Evolutionary conservation across 768 basidiomycete genomes (phyloP).

Genomic region (Pulveroboletus frians): DNA sequence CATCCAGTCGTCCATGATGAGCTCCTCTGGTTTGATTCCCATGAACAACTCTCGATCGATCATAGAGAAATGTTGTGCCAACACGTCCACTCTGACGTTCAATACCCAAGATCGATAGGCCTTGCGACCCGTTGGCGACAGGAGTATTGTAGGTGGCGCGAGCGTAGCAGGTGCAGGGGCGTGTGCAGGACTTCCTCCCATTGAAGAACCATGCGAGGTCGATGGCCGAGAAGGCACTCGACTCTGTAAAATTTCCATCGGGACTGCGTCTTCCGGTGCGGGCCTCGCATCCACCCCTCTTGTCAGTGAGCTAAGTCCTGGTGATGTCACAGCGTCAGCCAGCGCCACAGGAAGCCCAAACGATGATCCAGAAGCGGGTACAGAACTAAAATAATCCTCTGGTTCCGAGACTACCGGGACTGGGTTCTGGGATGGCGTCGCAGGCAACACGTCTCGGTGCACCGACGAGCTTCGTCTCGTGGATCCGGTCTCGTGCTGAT

Average conservation of each 20-base stretch:
- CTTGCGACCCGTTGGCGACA: slow-evolving; percentile 36
- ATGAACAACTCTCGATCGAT: slow-evolving; percentile 87
- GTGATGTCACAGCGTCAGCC: slow-evolving; percentile 2
- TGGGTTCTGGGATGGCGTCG: slow-evolving; percentile 17
- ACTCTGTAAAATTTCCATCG: slow-evolving; percentile 60
- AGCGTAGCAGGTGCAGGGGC: slow-evolving; percentile 14
- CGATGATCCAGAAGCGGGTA: slow-evolving; percentile 12
- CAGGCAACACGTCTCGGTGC: slow-evolving; percentile 9
- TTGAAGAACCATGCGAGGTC: slow-evolving; percentile 29
- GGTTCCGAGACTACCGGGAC: slow-evolving; percentile 18
- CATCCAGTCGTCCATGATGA: slow-evolving; percentile 72
- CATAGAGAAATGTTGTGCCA: slow-evolving; percentile 79
- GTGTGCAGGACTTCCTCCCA: slow-evolving; percentile 14
- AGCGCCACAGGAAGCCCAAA: slow-evolving; percentile 14
- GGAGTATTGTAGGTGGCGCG: slow-evolving; percentile 33
- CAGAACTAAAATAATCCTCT: slow-evolving; percentile 24
- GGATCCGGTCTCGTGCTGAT: slow-evolving; percentile 31
- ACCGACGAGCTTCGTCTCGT: slow-evolving; percentile 5
- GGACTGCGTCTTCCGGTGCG: slow-evolving; percentile 56
- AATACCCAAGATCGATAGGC: slow-evolving; percentile 70
- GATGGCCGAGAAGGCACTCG: slow-evolving; percentile 41
- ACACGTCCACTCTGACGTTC: slow-evolving; percentile 48
- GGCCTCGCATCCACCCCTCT: slow-evolving; percentile 42
- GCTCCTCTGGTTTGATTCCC: slow-evolving; percentile 80
- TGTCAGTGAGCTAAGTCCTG: slow-evolving; percentile 26